Evolutionary conservation across 148 eudicot species (phyloP).

Genomic region (Drosera capensis): DNA sequence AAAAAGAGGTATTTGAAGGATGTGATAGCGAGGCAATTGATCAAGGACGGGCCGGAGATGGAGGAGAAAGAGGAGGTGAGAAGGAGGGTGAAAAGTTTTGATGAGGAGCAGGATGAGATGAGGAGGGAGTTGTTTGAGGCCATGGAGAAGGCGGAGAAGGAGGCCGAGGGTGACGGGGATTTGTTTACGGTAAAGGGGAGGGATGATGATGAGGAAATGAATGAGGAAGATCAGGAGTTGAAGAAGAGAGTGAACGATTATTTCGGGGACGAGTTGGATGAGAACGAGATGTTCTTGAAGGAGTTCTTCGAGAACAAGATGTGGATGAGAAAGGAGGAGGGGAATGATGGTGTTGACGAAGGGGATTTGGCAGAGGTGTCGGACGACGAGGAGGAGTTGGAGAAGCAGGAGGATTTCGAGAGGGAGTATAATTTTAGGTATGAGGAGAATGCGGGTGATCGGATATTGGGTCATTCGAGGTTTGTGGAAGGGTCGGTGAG

Average conservation of each 20-base stretch:
- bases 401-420: slow-evolving; percentile 79
- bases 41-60: slow-evolving; percentile 58
- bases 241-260: slow-evolving; percentile 50
- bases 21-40: slow-evolving; percentile 55
- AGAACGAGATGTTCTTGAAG: slow-evolving; percentile 53
- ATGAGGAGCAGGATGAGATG: slow-evolving; percentile 22
- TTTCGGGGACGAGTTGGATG: slow-evolving; percentile 58
- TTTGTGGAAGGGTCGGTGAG: slow-evolving; percentile 70
- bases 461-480: slow-evolving; percentile 63
- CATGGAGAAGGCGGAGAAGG: slow-evolving; percentile 28
- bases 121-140: slow-evolving; percentile 21
- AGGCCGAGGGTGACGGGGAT: slow-evolving; percentile 4
- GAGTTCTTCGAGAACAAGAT: slow-evolving; percentile 50
- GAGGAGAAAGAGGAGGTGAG: slow-evolving; percentile 45
- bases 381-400: slow-evolving; percentile 70
- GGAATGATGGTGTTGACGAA: slow-evolving; percentile 9
- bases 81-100: slow-evolving; percentile 27
- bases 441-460: slow-evolving; percentile 66
- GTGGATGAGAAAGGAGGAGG: slow-evolving; percentile 52
- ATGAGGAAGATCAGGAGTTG: slow-evolving; percentile 25
- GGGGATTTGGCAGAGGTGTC: slow-evolving; percentile 25
- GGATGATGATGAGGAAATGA: slow-evolving; percentile 22
- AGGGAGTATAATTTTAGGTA: slow-evolving; percentile 64
- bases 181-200: slow-evolving; percentile 4
- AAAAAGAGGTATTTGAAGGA: slow-evolving; percentile 71